Percentiles rank a stretch among this genome's conserved stretches.
Evolutionary conservation across 2,329 filamentous ascomycete genomes (phyloP).

Genomic region (Daldinia sp.): DNA sequence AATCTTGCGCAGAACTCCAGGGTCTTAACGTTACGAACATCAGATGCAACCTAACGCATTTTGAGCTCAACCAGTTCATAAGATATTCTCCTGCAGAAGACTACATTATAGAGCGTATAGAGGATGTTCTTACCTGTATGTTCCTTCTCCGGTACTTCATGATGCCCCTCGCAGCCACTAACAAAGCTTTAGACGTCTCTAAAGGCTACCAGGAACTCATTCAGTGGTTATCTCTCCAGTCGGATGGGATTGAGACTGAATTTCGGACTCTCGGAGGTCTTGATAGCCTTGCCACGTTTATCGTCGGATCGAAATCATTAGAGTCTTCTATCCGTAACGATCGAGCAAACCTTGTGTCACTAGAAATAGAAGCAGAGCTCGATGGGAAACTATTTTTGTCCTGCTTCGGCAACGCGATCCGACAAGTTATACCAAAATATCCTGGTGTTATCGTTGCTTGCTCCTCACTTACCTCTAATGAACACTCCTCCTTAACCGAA

Average conservation of each 20-base stretch:
- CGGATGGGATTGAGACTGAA: slow-evolving; percentile 17
- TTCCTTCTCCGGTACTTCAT: background rate
- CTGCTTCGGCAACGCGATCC: slow-evolving; percentile 9
- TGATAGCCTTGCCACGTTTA: slow-evolving; percentile 13
- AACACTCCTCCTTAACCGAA: slow-evolving; percentile 27
- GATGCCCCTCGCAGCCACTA: slow-evolving; percentile 12
- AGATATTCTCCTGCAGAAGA: slow-evolving; percentile 15
- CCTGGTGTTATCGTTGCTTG: slow-evolving; percentile 22
- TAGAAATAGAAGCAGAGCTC: slow-evolving; percentile 19
- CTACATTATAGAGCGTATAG: slow-evolving; percentile 6
- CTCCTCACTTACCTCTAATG: slow-evolving; percentile 13
- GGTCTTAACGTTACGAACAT: slow-evolving; percentile 28
- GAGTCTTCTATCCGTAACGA: slow-evolving; percentile 8
- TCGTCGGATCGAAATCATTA: slow-evolving; percentile 9
- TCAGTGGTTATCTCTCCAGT: slow-evolving; percentile 18
- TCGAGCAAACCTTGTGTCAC: slow-evolving; percentile 4
- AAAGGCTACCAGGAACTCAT: slow-evolving; percentile 7
- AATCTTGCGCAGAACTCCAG: slow-evolving; percentile 19
- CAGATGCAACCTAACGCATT: slow-evolving; percentile 15
- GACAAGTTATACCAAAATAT: slow-evolving; percentile 1
- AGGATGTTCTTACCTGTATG: background rate
- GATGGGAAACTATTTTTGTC: slow-evolving; percentile 23
- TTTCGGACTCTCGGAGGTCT: slow-evolving; percentile 8
- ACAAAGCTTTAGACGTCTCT: slow-evolving; percentile 12
- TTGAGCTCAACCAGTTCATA: slow-evolving; percentile 18